phyloP scores from a whole-genome alignment of 2,329 filamentous ascomycete species.

The Alternaria metachromatica region DNA sequence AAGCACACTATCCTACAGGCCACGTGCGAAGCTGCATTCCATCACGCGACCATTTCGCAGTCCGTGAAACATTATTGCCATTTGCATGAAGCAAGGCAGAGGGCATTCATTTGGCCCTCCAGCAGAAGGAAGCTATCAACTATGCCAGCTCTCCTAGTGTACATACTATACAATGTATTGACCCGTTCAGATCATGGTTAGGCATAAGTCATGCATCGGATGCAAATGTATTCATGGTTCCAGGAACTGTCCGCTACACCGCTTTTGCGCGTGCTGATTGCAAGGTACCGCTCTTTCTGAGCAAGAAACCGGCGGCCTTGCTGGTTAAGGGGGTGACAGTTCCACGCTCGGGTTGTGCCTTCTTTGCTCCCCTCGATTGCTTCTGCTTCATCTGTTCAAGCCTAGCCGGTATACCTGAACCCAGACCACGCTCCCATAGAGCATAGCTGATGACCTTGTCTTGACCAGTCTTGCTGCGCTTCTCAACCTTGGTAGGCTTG shows the following conservation, averaged over 20 bases:
- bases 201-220: background rate
- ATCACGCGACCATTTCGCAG: background rate
- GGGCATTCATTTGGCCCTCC: background rate
- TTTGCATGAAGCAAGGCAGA: background rate
- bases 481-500: conserved; percentile 73
- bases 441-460: conserved; percentile 82
- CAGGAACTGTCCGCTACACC: background rate
- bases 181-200: background rate
- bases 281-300: conserved; percentile 6
- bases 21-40: background rate
- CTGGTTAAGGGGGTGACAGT: conserved; percentile 16
- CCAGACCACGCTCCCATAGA: conserved; percentile 51
- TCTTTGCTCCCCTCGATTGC: background rate
- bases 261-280: background rate
- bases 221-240: background rate
- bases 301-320: conserved; percentile 14
- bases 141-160: background rate
- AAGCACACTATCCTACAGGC: background rate
- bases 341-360: conserved; percentile 6
- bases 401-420: background rate
- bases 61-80: background rate
- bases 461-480: conserved; percentile 73
- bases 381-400: background rate
- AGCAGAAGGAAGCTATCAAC: background rate
- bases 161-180: conserved; percentile 9